Conservation (phyloP, 495 filamentous ascomycete species). For the Penicillium goetzii region DNA sequence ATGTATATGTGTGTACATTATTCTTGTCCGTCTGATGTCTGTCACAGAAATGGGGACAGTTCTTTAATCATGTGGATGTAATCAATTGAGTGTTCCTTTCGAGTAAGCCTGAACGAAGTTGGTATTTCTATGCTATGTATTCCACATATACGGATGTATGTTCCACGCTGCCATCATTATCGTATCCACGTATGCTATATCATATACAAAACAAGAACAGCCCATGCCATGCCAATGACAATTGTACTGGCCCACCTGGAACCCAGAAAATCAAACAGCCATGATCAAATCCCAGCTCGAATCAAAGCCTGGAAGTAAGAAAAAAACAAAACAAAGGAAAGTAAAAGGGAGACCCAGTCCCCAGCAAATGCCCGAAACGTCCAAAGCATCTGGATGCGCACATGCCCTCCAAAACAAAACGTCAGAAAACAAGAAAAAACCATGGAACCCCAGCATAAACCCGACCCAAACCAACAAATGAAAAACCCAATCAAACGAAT, state of each 20-base stretch:
- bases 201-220: constrained; percentile 18
- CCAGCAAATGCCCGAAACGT: constrained; percentile 8
- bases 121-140: not conserved
- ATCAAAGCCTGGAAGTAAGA: not conserved
- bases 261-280: not conserved
- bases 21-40: not conserved
- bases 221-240: not conserved
- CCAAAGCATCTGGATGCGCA: not conserved
- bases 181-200: constrained; percentile 24
- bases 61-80: not conserved
- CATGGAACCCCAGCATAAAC: not conserved
- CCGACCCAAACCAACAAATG: not conserved
- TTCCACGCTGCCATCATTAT: constrained; percentile 20
- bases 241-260: not conserved
- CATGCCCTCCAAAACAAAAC: not conserved
- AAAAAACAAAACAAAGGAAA: constrained; percentile 5
- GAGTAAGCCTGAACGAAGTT: not conserved
- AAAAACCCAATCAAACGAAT: constrained; percentile 15
- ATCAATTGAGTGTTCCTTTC: not conserved
- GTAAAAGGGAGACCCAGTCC: constrained; percentile 11
- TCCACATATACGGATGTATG: not conserved
- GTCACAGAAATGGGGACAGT: not conserved
- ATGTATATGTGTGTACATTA: not conserved
- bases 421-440: not conserved
- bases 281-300: not conserved